Evolutionary conservation across 495 filamentous ascomycete genomes (phyloP).

Genomic region (Lepraria neglecta): DNA sequence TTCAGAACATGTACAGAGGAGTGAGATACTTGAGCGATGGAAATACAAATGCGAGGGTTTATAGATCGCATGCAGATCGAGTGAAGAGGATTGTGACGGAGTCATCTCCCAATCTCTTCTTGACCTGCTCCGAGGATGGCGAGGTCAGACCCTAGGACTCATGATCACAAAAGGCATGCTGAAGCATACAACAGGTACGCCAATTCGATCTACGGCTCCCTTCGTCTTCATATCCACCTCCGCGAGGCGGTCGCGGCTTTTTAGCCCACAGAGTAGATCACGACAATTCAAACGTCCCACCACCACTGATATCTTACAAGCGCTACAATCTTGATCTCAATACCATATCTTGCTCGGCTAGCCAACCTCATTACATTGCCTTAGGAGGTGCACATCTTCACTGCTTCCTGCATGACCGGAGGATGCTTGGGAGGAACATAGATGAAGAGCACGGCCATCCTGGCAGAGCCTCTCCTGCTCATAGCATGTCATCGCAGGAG

Average conservation of each 20-base stretch:
- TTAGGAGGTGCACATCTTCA: constrained; percentile 66
- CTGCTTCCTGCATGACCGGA: constrained; percentile 69
- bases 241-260: constrained; percentile 46
- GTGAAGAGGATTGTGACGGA: constrained; percentile 77
- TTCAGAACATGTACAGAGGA: constrained; percentile 48
- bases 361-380: constrained; percentile 71
- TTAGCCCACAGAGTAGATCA: constrained; percentile 41
- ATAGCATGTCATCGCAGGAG: constrained; percentile 36
- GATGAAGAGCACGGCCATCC: constrained; percentile 47
- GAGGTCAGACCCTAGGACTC: constrained; percentile 43
- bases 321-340: constrained; percentile 61
- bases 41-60: constrained; percentile 61
- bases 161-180: constrained; percentile 9
- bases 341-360: constrained; percentile 66
- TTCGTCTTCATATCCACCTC: constrained; percentile 55
- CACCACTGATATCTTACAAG: constrained; percentile 68
- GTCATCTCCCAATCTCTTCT: constrained; percentile 62
- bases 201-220: constrained; percentile 69
- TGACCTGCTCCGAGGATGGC: constrained; percentile 73
- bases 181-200: constrained; percentile 34
- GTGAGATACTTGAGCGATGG: constrained; percentile 50
- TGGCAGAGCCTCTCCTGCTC: constrained; percentile 32
- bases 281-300: constrained; percentile 54
- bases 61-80: constrained; percentile 60
- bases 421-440: constrained; percentile 63